Percentiles rank a stretch among this genome's conserved stretches.
These are phyloP conservation scores for Pestalotiopsis sp. DNA, from an alignment of 2,329 filamentous ascomycete species.

Conservation along the genomic window DNA sequence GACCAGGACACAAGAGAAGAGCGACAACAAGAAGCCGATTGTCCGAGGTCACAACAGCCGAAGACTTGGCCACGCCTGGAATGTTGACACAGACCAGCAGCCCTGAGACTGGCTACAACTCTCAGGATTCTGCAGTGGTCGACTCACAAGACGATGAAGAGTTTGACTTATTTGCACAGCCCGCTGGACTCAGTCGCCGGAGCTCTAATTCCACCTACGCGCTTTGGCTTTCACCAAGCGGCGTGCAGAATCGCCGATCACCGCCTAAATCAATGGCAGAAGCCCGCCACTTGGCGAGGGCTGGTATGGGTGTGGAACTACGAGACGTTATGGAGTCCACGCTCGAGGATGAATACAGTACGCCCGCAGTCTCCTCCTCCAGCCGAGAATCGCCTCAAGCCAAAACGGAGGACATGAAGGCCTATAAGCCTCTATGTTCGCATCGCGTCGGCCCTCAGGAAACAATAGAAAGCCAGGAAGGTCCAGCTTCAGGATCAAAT, in stretches of 20 bases:
- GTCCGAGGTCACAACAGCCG: slow-evolving; percentile 33
- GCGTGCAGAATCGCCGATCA: background rate
- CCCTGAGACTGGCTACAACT: background rate
- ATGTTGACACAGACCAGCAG: background rate
- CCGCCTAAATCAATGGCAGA: background rate
- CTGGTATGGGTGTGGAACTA: background rate
- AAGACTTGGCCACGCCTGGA: slow-evolving; percentile 17
- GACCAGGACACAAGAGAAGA: slow-evolving; percentile 21
- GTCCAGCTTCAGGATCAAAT: background rate
- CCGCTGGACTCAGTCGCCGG: background rate
- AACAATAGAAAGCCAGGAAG: background rate
- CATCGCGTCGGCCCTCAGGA: background rate
- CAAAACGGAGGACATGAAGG: background rate
- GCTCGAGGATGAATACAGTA: background rate
- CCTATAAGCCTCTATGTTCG: background rate
- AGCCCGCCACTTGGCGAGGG: background rate
- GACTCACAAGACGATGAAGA: background rate
- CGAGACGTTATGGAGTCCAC: background rate
- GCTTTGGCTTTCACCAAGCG: background rate
- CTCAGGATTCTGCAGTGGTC: background rate
- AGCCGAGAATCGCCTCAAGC: background rate
- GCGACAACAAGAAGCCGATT: slow-evolving; percentile 26
- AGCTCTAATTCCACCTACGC: background rate
- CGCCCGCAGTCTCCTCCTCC: background rate
- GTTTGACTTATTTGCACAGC: background rate